Percentiles rank a stretch among this genome's conserved stretches.
These are phyloP conservation scores for Trypanosoma caninum DNA, from an alignment of 208 protist species.

Conservation along the genomic window DNA sequence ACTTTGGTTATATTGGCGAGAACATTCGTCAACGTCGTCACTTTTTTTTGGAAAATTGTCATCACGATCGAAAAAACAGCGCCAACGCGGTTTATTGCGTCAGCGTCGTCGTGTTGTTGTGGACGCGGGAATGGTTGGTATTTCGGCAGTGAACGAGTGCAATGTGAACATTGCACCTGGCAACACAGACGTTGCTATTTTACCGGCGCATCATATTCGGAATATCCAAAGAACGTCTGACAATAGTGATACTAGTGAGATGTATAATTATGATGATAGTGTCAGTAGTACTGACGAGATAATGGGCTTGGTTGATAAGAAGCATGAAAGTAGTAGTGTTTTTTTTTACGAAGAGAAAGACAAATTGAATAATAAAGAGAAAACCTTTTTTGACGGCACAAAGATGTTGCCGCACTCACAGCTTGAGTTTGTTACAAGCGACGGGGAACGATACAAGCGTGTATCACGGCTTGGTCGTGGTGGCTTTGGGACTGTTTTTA, in stretches of 20 bases:
- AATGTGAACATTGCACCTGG: background rate
- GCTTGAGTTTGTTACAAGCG: conserved; percentile 1
- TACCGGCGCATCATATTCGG: no score
- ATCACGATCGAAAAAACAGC: background rate
- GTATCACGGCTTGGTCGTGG: conserved; percentile 19
- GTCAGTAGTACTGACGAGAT: no score
- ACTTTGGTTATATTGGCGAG: background rate
- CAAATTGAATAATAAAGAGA: no score
- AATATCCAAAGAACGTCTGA: no score
- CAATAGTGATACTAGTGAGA: no score
- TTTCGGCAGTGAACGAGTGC: background rate
- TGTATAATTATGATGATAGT: no score
- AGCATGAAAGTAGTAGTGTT: no score
- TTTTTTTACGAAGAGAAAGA: no score
- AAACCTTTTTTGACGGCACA: no score
- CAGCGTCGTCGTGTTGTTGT: background rate
- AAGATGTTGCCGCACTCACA: background rate
- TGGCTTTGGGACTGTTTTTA: conserved; percentile 18
- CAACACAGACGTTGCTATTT: no score
- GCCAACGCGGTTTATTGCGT: no score
- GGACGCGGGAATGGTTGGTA: background rate
- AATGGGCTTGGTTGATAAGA: no score
- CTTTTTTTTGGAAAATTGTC: background rate
- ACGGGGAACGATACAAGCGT: conserved; percentile 5
- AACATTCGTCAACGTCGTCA: background rate